These are phyloP conservation scores for Hymenochaete sp. DNA, from an alignment of 1,284 basidiomycete genomes.

Conservation along the genomic window DNA sequence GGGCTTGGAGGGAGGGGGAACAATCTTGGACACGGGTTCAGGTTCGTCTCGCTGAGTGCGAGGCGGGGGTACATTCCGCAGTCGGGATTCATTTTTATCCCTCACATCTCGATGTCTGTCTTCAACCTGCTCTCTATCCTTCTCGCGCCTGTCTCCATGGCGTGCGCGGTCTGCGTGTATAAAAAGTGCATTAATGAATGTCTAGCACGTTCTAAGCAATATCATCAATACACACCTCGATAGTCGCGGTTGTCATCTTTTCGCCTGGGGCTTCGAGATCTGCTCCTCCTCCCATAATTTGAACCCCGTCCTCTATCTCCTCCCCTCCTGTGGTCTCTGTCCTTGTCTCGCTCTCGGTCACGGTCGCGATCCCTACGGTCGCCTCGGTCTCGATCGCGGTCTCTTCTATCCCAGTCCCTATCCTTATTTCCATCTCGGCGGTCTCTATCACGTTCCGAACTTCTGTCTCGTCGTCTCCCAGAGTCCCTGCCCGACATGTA, in stretches of 20 bases:
- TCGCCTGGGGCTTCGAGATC: conserved; percentile 16
- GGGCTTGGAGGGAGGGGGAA: conserved; percentile 21
- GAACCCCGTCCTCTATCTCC: neutral
- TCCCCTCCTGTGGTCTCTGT: neutral
- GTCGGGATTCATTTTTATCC: conserved; percentile 3
- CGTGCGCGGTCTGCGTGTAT: conserved; percentile 28
- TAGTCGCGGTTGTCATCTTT: conserved; percentile 20
- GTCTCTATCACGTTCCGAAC: conserved; percentile 43
- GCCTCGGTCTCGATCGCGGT: conserved; percentile 35
- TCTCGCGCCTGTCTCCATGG: conserved; percentile 24
- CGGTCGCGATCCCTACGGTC: conserved; percentile 7
- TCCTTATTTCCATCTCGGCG: conserved; percentile 29
- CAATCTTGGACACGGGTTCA: neutral
- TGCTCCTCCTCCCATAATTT: neutral
- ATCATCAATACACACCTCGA: conserved; percentile 25
- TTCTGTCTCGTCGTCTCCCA: conserved; percentile 53
- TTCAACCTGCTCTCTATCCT: conserved; percentile 12
- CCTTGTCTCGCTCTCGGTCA: neutral
- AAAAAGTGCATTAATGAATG: no score
- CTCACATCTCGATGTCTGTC: conserved; percentile 14
- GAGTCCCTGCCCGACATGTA: conserved; percentile 46
- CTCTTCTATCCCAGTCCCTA: conserved; percentile 32
- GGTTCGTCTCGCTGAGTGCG: conserved; percentile 13
- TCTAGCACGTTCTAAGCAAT: no score
- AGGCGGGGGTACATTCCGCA: conserved; percentile 4